Conservation (phyloP, 1,139 yeast genomes). For the Pichia sp. region DNA sequence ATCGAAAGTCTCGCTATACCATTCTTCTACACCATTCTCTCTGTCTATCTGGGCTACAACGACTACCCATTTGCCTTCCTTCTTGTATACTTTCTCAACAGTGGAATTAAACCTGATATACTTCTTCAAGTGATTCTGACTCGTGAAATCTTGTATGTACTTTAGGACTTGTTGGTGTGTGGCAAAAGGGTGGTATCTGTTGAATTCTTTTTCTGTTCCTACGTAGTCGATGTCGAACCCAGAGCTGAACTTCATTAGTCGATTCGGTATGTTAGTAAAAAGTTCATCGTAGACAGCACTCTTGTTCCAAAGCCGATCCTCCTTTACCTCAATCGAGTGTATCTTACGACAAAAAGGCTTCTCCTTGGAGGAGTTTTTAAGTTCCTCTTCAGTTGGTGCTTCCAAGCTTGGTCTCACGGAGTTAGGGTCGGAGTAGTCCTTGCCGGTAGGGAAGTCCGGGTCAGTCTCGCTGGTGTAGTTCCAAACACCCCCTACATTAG, state of each 20-base stretch:
- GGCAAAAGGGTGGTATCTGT: conserved; percentile 42
- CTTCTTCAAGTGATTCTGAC: conserved; percentile 31
- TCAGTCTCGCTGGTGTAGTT: conserved; percentile 19
- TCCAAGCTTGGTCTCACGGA: conserved; percentile 15
- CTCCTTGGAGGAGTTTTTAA: too few species aligned
- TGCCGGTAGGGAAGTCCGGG: conserved; percentile 18
- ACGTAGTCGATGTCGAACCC: conserved; percentile 14
- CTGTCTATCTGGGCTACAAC: conserved; percentile 18
- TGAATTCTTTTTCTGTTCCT: conserved; percentile 20
- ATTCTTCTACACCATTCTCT: conserved; percentile 26
- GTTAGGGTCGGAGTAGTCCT: conserved; percentile 17
- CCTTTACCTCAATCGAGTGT: not conserved
- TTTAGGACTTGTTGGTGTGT: conserved; percentile 35
- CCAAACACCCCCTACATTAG: conserved; percentile 39
- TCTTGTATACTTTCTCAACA: conserved; percentile 37
- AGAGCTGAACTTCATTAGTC: conserved; percentile 42
- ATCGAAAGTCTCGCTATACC: conserved; percentile 38
- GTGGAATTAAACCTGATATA: conserved; percentile 39
- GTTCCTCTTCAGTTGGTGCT: not conserved
- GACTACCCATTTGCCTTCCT: conserved; percentile 21
- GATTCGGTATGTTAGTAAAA: conserved; percentile 45
- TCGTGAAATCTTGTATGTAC: conserved; percentile 31
- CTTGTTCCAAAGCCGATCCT: conserved; percentile 34
- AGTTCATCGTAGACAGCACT: conserved; percentile 39
- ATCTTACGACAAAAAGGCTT: too few species aligned